phyloP scores from a whole-genome alignment of 306 rosid species.

The Alnus glutinosa region DNA sequence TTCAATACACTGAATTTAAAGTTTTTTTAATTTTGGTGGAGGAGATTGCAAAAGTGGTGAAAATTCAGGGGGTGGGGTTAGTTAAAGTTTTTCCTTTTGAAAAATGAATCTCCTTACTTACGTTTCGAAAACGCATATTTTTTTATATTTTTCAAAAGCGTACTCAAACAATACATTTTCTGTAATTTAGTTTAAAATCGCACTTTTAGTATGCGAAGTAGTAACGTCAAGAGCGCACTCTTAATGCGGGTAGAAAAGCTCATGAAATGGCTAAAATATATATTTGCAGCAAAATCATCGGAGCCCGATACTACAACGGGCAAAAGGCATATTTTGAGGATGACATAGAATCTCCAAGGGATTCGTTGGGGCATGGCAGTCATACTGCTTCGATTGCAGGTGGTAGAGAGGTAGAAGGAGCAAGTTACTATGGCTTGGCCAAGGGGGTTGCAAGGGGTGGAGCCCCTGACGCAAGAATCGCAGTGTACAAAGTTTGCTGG shows the following conservation, averaged over 20 bases:
- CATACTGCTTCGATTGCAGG: slow-evolving; percentile 36
- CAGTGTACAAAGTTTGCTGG: slow-evolving; percentile 38
- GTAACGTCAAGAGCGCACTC: too few relatives aligned
- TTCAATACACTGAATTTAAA: too few relatives aligned
- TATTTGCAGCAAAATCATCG: slow-evolving; percentile 20
- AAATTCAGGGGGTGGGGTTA: too few relatives aligned
- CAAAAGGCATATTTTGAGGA: neutral
- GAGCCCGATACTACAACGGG: slow-evolving; percentile 17
- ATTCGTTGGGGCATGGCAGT: slow-evolving; percentile 26
- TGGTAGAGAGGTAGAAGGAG: slow-evolving; percentile 23
- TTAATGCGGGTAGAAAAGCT: neutral
- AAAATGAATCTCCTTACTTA: too few relatives aligned
- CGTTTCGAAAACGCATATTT: too few relatives aligned
- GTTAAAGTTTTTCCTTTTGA: too few relatives aligned
- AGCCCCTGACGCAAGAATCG: slow-evolving; percentile 30
- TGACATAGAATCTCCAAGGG: slow-evolving; percentile 16
- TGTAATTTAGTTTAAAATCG: too few relatives aligned
- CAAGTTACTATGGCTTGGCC: slow-evolving; percentile 27
- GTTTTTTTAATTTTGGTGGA: too few relatives aligned
- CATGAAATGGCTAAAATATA: neutral
- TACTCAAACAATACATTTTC: too few relatives aligned
- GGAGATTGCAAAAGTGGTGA: too few relatives aligned
- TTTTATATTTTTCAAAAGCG: too few relatives aligned
- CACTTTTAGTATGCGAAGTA: too few relatives aligned
- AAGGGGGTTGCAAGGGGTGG: slow-evolving; percentile 31